phyloP scores from a whole-genome alignment of 2,329 filamentous ascomycete species.

The Colletotrichum sansevieriae region DNA sequence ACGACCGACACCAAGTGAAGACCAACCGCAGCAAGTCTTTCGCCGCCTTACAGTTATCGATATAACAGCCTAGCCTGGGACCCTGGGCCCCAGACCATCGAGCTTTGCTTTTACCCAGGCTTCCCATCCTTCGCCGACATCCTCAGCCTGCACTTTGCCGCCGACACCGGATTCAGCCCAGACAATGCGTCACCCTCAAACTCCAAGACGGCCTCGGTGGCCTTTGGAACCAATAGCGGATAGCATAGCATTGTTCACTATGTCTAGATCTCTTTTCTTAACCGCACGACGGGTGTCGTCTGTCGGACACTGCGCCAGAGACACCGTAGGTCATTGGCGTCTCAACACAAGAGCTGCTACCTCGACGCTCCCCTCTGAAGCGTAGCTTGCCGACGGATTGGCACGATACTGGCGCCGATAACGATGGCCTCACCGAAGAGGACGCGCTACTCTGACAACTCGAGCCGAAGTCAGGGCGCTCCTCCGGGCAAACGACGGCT shows the following conservation, averaged over 20 bases:
- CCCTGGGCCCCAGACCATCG: background rate
- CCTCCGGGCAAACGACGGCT: background rate
- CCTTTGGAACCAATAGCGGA: too few species aligned
- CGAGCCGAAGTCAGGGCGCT: background rate
- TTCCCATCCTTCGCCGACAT: background rate
- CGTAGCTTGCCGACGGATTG: background rate
- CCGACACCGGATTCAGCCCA: too few species aligned
- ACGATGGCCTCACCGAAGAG: background rate
- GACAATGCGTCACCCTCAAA: background rate
- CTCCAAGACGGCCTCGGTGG: too few species aligned
- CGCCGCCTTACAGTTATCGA: background rate
- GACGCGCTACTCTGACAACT: background rate
- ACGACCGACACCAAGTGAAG: too few species aligned
- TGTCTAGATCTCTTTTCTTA: too few species aligned
- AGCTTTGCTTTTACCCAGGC: slow-evolving; percentile 3
- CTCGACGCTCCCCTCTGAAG: background rate
- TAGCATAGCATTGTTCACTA: too few species aligned
- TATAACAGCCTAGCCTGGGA: background rate
- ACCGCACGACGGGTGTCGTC: too few species aligned
- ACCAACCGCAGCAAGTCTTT: slow-evolving; percentile 3
- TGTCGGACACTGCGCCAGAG: background rate
- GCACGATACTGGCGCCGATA: background rate
- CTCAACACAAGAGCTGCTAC: too few species aligned
- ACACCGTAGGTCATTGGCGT: background rate
- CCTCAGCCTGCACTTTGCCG: background rate